Base-by-base conservation (phyloP, 1,284 basidiomycete genomes). In the Trametes pubescens region DNA sequence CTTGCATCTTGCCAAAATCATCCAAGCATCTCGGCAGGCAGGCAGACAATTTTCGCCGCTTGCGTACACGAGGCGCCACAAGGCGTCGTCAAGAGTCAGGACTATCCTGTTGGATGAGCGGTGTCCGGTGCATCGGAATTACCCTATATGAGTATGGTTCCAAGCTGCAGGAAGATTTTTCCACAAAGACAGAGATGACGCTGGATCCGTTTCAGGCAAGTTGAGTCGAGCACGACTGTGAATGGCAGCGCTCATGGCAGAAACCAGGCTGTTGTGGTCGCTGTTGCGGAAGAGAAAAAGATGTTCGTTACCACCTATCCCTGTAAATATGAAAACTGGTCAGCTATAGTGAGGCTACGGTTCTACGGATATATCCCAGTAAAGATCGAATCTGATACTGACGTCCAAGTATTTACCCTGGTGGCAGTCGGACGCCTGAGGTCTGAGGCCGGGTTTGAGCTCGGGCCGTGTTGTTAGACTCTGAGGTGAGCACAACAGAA, bases 371-470 rank as follows among this genome's bases (percentile, higher is more conserved):
- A n/a, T 32, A 46, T 24, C 24, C 56, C 34, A 47, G 9, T 10
- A 10, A 9, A 40, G 46, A 48, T 29, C 44, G n/a, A n/a, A n/a
- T n/a, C n/a, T n/a, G n/a, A n/a, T 46, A 57, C 55, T 11, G 32
- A 37, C 55, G n/a, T 40, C 56, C 56, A 57, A n/a, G n/a, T n/a
- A n/a, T n/a, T n/a, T 47, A 57, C 35, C n/a, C 34, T 34, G 55
- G 22, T 24, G 22, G 22, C 8, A 26, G 52, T 26, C 22, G 52
- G 52, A 54, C 18, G 48, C 4, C 29, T n/a, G 48, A 4, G 10
- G 37, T 4, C 4, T 14, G 14, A n/a, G 37, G 48, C 14, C 37
- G 37, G 37, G 14, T 4, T 13, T 38, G 16, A 38, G 14, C 4
- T 14, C n/a, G n/a, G 37, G 16, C 37, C 37, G 37, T 9, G 37